These are phyloP conservation scores for Boletellus emodensis DNA, from an alignment of 768 basidiomycete species.

Conservation along the genomic window DNA sequence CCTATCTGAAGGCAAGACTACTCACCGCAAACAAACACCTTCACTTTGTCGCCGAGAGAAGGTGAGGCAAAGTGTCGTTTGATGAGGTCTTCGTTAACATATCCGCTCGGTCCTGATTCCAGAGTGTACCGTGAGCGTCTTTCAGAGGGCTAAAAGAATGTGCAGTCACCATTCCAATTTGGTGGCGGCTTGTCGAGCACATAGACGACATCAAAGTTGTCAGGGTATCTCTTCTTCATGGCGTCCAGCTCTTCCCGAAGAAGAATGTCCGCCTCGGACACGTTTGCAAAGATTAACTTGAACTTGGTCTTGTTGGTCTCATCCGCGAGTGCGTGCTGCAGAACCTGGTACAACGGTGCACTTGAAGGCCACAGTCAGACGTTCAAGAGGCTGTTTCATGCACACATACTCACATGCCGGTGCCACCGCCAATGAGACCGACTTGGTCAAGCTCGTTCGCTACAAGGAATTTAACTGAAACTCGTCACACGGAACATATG, in stretches of 20 bases:
- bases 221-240: constrained; percentile 63
- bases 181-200: constrained; percentile 71
- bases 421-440: constrained; percentile 88
- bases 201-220: constrained; percentile 79
- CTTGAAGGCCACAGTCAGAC: constrained; percentile 34
- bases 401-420: constrained; percentile 66
- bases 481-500: neutral
- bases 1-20: neutral
- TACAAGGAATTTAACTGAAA: constrained; percentile 27
- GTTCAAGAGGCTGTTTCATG: neutral
- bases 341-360: constrained; percentile 80
- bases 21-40: constrained; percentile 86
- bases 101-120: constrained; percentile 61
- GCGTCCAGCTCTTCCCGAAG: constrained; percentile 73
- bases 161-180: constrained; percentile 53
- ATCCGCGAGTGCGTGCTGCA: constrained; percentile 70
- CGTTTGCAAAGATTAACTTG: constrained; percentile 88
- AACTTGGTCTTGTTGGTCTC: constrained; percentile 88
- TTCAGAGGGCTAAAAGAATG: neutral
- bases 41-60: constrained; percentile 69
- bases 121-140: constrained; percentile 5
- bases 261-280: constrained; percentile 87
- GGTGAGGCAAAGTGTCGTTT: constrained; percentile 67
- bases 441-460: constrained; percentile 84
- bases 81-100: constrained; percentile 67